Evolutionary conservation across 2,329 filamentous ascomycete genomes (phyloP), one percentile per base, ranked within the genome.

Genomic region (Zymoseptoria crescenta): DNA sequence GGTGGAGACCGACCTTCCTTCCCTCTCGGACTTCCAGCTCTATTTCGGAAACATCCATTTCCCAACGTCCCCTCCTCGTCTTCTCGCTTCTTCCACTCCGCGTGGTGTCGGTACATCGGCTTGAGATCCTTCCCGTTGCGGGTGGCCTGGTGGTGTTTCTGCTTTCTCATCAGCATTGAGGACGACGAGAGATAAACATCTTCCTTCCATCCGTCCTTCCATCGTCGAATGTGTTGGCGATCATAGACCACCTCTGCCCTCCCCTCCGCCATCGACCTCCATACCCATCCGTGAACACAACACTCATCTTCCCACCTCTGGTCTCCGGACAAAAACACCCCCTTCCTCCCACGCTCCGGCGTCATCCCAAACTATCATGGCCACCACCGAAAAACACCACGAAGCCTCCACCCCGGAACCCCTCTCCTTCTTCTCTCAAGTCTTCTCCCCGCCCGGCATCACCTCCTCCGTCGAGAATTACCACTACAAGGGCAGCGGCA

Each of bases 401-500:
- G 35, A 45, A 45, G 35, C 35, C 35, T 45, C 16, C 35, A 45
- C 35, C 2, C 35, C 35, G 10, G 35, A 45, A 45, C 35, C 35
- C 4, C 35, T 45, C 35, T 45, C 35, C 35, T 45, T 45, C 35
- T 45, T 70, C 56, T 62, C 61, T 53, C 67, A 74, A 53, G 72
- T 74, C 50, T 57, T 67, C 50, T 67, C 71, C 35, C 68, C 72
- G 58, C 63, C 68, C 19, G 69, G 72, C 55, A 58, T 74, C 28
- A 74, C 72, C 9, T 64, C 67, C 2, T 71, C 73, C 54, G 67
- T 74, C 19, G 56, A 69, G 54, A 67, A 72, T 20, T 69, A 67
- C 63, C 21, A 68, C 8, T 74, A 73, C 54, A 63, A 69, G 27
- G 72, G 72, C 16, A 67, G 68, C 16, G 88, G 88, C 60, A 91